Evolutionary conservation across 2,329 filamentous ascomycete species (phyloP).

Genomic region (Waltergamsia citrina): DNA sequence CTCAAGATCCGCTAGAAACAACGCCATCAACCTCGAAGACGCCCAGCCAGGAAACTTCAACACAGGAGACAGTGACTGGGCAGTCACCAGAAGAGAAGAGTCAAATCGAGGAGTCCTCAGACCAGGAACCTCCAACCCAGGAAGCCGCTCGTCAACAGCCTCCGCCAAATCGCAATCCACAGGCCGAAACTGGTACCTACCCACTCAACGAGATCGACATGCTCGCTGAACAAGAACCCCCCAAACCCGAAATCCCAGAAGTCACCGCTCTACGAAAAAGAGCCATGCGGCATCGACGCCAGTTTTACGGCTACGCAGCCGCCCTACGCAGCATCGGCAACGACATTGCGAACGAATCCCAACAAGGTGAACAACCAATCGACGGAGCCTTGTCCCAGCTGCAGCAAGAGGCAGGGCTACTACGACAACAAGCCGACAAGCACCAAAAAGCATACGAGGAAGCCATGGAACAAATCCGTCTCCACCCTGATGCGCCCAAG

Average conservation of each 20-base stretch:
- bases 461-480: not conserved
- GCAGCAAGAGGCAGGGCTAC: not conserved
- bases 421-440: slow-evolving; percentile 2
- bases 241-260: not conserved
- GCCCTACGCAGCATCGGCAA: slow-evolving; percentile 2
- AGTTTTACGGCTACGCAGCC: not conserved
- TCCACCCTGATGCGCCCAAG: slow-evolving; percentile 2
- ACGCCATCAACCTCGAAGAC: no score
- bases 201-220: no score
- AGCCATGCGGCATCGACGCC: not conserved
- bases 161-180: not conserved
- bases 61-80: no score
- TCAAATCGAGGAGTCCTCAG: no score
- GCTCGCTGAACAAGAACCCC: not conserved
- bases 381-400: not conserved
- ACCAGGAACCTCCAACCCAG: not conserved
- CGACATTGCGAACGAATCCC: not conserved
- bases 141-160: not conserved
- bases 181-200: no score
- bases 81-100: no score
- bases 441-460: not conserved
- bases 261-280: slow-evolving; percentile 1
- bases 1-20: no score
- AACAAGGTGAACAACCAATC: not conserved
- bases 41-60: no score